Base-by-base conservation (phyloP, 2,329 filamentous ascomycete genomes). In the Colletotrichum truncatum region DNA sequence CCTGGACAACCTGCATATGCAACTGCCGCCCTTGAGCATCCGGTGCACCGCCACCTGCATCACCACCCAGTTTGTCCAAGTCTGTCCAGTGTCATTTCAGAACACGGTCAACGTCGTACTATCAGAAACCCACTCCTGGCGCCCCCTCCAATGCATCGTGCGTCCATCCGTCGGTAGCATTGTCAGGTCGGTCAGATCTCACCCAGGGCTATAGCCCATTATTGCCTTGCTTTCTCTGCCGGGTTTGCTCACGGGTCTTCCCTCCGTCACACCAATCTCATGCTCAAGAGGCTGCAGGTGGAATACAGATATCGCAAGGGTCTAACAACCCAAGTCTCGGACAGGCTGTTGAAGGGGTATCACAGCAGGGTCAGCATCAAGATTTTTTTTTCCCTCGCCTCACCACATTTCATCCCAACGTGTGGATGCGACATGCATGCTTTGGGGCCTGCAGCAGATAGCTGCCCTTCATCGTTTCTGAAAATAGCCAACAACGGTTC, bases 31-130 rank as follows among this genome's bases (percentile, higher is more conserved):
- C 46, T 36, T 16, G 41, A 46, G 14, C 54, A 46, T 48, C 54
- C 32, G 21, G 23, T 59, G 63, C 63, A 62, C 63, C 57, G 63
- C 63, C 63, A 65, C 63, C 49, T 65, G 63, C 63, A 65, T 65
- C 63, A 65, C 49, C 58, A 36, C 63, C 49, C 57, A 55, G 63
- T 51, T 23, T 32, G 28, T 11, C 34, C 60, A 56, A 46, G 39
- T 36, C 26, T 34, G 25, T 8, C 30, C 46, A 25, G 49, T 21
- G 18, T 30, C 32, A 34, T 55, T 45, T 36, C 52, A 55, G 52
- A 28, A 43, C 52, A 34, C 32, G n/a, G 28, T 11, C n/a, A 18
- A 18, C 36, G 39, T 43, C 10, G 39, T 43, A 43, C 41, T 46
- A 18, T n/a, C 7, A 49, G 25, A 16, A 49, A 36, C 36, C 51